Evolutionary conservation across 768 basidiomycete species (phyloP), one percentile per base, ranked within the genome.

Genomic region (Lactarius sanguifluus): DNA sequence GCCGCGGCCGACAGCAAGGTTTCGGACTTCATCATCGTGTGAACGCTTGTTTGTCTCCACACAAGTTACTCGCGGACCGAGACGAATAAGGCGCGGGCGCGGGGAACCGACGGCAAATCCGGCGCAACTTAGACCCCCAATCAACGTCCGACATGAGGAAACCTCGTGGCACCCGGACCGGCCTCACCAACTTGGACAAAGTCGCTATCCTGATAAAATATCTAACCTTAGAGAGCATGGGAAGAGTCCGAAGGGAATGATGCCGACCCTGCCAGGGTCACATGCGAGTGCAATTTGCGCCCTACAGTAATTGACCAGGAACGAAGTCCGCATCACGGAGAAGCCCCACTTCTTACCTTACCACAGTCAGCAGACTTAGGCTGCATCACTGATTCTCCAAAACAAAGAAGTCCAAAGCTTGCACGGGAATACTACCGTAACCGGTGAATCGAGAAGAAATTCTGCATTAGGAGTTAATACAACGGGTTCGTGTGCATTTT

Each of bases 401-500:
- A 50, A 5, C 12, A 50, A 5, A 47, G 54, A 10, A 10, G 18
- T 20, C 61, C 28, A 12, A 8, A 10, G 43, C 28, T 41, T 1
- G 12, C 38, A 12, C 7, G 12, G 12, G 5, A 38, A 41, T 30
- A 1, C 13, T 28, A 18, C 47, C 32, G 8, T n/a, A 38, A 25
- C 47, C 16, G 16, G 45, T 23, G 20, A 8, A 38, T 12, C 34
- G 12, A 61, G 15, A n/a, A 1, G 5, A 13, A n/a, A 23, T 47
- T 23, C 23, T 13, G 10, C 47, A 52, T 52, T 52, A 52, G 25
- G 25, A 16, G 50, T 25, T 52, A n/a, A 16, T 64, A 64, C 58
- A 64, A 59, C 47, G 40, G 30, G 50, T 43, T 55, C 30, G 23
- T 36, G 54, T 43, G 52, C 30, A 2, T 18, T 47, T 50, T 62